These are phyloP conservation scores for Hygrocybe coccinea DNA, from an alignment of 768 basidiomycete genomes.

Conservation along the genomic window DNA sequence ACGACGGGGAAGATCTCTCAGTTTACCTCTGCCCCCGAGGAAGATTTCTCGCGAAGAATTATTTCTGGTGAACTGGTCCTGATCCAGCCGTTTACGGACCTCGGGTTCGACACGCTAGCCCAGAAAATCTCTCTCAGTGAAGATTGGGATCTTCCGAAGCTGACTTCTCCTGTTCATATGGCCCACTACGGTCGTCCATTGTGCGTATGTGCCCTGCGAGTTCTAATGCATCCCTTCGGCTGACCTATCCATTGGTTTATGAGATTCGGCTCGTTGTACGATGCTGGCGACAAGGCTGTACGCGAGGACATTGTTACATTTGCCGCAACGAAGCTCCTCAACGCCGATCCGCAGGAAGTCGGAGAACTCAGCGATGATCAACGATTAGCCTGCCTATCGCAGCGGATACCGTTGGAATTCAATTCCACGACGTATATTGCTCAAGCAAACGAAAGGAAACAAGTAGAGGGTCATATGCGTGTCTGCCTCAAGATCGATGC, in stretches of 20 bases:
- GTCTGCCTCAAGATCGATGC: slow-evolving; percentile 21
- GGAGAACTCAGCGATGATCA: slow-evolving; percentile 11
- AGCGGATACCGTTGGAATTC: slow-evolving; percentile 28
- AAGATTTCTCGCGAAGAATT: slow-evolving; percentile 4
- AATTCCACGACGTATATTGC: slow-evolving; percentile 14
- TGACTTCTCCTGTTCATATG: slow-evolving; percentile 15
- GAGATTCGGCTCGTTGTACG: neutral
- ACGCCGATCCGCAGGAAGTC: neutral
- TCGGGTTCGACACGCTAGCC: slow-evolving; percentile 20
- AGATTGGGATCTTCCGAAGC: slow-evolving; percentile 12
- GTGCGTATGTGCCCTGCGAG: slow-evolving; percentile 14
- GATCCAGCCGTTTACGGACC: slow-evolving; percentile 14
- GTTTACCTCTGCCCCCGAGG: neutral
- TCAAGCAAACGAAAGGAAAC: slow-evolving; percentile 17
- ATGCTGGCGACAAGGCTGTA: slow-evolving; percentile 1
- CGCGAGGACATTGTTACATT: slow-evolving; percentile 7
- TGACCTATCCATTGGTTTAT: neutral
- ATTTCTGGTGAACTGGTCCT: neutral
- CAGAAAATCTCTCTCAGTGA: slow-evolving; percentile 1
- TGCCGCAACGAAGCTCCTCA: slow-evolving; percentile 15
- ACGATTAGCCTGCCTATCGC: slow-evolving; percentile 20
- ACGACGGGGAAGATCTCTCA: slow-evolving; percentile 4
- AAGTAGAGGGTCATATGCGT: slow-evolving; percentile 32
- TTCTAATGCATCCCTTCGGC: neutral
- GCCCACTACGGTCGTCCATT: slow-evolving; percentile 24